A percentile compares a stretch with the other conserved stretches of the same genome.
Evolutionary conservation across 768 basidiomycete species (phyloP).

Genomic region (Chalciporus piperatus): DNA sequence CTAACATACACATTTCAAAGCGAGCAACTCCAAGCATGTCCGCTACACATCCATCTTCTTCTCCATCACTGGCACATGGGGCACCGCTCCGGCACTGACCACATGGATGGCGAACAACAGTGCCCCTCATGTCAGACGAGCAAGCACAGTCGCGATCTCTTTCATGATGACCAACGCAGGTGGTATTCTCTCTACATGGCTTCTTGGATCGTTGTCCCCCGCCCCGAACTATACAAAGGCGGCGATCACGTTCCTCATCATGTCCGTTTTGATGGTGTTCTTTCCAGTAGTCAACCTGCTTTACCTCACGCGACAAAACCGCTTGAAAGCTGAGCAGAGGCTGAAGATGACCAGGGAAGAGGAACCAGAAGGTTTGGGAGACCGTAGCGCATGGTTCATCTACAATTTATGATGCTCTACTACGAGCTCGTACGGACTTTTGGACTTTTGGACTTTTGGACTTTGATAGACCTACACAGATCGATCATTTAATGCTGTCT

Average conservation of each 20-base stretch:
- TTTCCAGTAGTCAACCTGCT: conserved; percentile 36
- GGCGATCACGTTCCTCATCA: conserved; percentile 34
- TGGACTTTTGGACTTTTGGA: no score
- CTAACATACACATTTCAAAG: conserved; percentile 4
- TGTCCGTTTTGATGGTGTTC: conserved; percentile 40
- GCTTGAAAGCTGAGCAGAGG: conserved; percentile 41
- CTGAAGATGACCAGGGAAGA: conserved; percentile 27
- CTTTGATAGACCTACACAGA: no score
- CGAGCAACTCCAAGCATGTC: conserved; percentile 32
- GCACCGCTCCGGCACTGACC: conserved; percentile 49
- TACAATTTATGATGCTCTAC: conserved; percentile 39
- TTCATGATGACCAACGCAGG: conserved; percentile 59
- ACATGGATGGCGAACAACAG: conserved; percentile 66
- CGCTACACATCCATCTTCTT: conserved; percentile 60
- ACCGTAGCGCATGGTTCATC: conserved; percentile 52
- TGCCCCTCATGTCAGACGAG: conserved; percentile 54
- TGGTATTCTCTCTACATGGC: conserved; percentile 61
- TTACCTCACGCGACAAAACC: conserved; percentile 45
- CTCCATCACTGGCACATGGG: conserved; percentile 51
- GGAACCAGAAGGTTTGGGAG: conserved; percentile 44
- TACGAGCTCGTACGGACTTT: neutral
- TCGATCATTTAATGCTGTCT: no score
- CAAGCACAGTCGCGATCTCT: conserved; percentile 54
- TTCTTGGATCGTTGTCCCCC: conserved; percentile 48
- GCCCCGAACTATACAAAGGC: conserved; percentile 50